Conservation (phyloP, 129 eudicot species). For the Pseudognaphalium luteoalbum region DNA sequence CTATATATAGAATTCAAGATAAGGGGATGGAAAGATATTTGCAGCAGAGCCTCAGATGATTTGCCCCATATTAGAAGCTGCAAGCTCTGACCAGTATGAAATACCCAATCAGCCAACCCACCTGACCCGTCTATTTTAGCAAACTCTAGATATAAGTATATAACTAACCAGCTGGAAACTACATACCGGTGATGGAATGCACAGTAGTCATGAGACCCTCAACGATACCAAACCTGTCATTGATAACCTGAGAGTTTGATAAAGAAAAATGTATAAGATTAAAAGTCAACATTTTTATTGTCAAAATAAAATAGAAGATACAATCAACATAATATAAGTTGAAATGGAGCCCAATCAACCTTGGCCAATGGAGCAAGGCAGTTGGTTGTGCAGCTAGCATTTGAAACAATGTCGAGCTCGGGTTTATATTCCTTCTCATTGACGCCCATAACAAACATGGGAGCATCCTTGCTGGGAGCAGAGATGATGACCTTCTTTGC, state of each 20-base stretch:
- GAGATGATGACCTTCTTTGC: slow-evolving; percentile 92
- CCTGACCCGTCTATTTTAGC: not conserved
- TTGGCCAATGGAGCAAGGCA: slow-evolving; percentile 96
- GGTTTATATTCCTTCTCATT: slow-evolving; percentile 83
- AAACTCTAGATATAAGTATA: not conserved
- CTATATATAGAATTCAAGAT: no score
- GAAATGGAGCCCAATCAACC: slow-evolving; percentile 29
- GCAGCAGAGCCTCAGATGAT: not conserved
- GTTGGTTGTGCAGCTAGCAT: slow-evolving; percentile 93
- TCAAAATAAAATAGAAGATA: not conserved
- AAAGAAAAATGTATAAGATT: not conserved
- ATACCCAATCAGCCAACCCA: not conserved
- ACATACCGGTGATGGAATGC: slow-evolving; percentile 40
- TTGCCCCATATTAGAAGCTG: not conserved
- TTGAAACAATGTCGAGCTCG: slow-evolving; percentile 73
- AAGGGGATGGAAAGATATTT: no score
- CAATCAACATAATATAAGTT: not conserved
- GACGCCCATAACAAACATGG: slow-evolving; percentile 93
- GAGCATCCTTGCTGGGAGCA: slow-evolving; percentile 93
- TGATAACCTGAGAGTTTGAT: slow-evolving; percentile 29
- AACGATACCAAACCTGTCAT: slow-evolving; percentile 41
- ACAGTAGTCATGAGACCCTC: slow-evolving; percentile 41
- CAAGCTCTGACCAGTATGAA: not conserved
- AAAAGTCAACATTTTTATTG: not conserved
- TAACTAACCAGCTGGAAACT: not conserved